Evolutionary conservation across 1,284 basidiomycete genomes (phyloP), one percentile per base, ranked within the genome.

Genomic region (Kwoniella shivajii): DNA sequence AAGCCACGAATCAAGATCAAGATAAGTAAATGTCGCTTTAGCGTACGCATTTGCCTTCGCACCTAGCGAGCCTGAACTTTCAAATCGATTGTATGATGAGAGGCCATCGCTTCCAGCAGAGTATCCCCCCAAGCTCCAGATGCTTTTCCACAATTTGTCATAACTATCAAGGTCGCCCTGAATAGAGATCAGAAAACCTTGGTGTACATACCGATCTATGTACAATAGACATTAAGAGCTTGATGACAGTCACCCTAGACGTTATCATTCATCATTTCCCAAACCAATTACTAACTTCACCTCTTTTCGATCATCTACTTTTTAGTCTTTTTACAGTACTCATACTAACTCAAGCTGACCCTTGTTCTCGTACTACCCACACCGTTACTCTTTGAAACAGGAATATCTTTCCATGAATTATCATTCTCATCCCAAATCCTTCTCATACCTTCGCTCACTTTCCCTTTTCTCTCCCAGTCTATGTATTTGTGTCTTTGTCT

Each of bases 291-390:
- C 16, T 7, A 9, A 34, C 16, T 9, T 34, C 7, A 34, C 7
- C 9, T 7, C 16, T n/a, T n/a, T n/a, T n/a, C n/a, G n/a, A 16
- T 34, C 33, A 9, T 34, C 33, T 34, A 9, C 33, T 34, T 9
- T 34, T 16, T 9, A 34, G 16, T 9, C 33, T 34, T 7, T 7
- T 34, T 34, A 34, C 33, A 16, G 22, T 16, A 42, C 7, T 18
- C 41, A n/a, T n/a, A n/a, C 20, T 18, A 42, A 3, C 59, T 43
- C 16, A 63, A 29, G 43, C 54, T 54, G 33, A 67, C 47, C 41
- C 47, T 62, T 5, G 66, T 65, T 41, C 66, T 61, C 13, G 58
- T 51, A 44, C 66, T 67, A 4, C 61, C 63, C 0, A 44, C 27
- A 13, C 59, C 44, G 14, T 55, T 11, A 18, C 31, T 26, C 14